phyloP scores from a whole-genome alignment of 169 alveolate species.

The Perkinsus marinus region DNA sequence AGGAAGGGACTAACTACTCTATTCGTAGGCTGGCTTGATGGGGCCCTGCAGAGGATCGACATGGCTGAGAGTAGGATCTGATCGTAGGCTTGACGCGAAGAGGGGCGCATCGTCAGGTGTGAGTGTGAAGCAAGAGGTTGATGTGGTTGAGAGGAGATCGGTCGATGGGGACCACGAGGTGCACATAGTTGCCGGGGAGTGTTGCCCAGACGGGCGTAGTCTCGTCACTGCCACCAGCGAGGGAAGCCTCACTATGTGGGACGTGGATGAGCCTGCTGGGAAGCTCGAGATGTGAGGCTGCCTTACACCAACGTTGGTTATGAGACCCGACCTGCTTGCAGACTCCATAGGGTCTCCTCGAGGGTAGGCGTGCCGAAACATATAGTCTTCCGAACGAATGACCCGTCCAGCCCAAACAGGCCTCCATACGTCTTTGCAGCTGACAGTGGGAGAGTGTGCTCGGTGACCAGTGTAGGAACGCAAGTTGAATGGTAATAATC shows the following conservation, averaged over 20 bases:
- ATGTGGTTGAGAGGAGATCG: too few relatives aligned
- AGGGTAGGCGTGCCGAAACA: not conserved
- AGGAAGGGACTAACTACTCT: too few relatives aligned
- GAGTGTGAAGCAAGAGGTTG: too few relatives aligned
- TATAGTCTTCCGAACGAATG: not conserved
- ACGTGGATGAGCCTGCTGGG: not conserved
- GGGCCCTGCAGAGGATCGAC: too few relatives aligned
- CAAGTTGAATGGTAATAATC: not conserved
- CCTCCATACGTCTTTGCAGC: not conserved
- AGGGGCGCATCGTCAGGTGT: too few relatives aligned
- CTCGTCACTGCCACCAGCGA: not conserved
- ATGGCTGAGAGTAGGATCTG: too few relatives aligned
- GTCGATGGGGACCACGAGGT: too few relatives aligned
- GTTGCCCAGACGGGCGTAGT: not conserved
- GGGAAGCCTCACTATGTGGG: not conserved
- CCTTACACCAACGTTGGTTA: not conserved
- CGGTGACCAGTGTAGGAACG: not conserved
- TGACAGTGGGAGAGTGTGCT: not conserved
- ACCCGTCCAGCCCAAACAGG: not conserved
- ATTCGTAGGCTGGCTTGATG: too few relatives aligned
- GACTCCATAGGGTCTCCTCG: not conserved
- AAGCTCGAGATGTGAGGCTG: not conserved
- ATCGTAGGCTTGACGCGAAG: too few relatives aligned
- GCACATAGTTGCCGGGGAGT: not conserved
- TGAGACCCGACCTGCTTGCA: not conserved